Conservation (phyloP, 441 rosid genomes). For the Rhodomyrtus psidioides region DNA sequence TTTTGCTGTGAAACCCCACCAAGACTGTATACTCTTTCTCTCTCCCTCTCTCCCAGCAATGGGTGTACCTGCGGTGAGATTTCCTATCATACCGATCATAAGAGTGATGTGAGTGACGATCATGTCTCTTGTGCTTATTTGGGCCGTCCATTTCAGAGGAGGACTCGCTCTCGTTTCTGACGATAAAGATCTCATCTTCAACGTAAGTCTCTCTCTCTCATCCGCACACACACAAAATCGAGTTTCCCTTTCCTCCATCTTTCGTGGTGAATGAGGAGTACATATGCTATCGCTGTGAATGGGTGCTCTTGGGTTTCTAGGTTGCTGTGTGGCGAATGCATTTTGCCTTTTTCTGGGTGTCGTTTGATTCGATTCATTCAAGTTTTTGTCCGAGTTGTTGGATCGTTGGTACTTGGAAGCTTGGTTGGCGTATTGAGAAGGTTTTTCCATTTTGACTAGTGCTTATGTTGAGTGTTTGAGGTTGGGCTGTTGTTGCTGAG, state of each 20-base stretch:
- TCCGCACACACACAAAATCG: neutral
- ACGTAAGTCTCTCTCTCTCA: constrained; percentile 23
- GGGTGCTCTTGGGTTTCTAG: neutral
- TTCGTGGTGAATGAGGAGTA: neutral
- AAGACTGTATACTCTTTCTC: neutral
- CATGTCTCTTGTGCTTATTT: constrained; percentile 42
- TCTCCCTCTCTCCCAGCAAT: constrained; percentile 9
- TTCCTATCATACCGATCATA: constrained; percentile 54
- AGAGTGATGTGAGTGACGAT: constrained; percentile 47
- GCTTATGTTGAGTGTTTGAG: neutral
- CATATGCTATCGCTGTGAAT: neutral
- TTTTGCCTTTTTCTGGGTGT: neutral
- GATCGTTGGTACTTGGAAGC: neutral
- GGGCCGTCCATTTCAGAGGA: constrained; percentile 80
- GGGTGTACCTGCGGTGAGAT: constrained; percentile 56
- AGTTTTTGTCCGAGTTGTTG: neutral
- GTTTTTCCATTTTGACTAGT: neutral
- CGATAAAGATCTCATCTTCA: constrained; percentile 89
- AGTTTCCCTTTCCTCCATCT: neutral
- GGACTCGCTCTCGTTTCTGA: constrained; percentile 87
- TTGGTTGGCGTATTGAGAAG: neutral
- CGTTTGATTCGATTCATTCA: neutral
- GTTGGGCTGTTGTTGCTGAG: neutral
- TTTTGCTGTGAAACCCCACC: neutral
- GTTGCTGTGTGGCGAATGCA: neutral